Conservation (phyloP, 257 asterid genomes). For the Eucommia ulmoides region DNA sequence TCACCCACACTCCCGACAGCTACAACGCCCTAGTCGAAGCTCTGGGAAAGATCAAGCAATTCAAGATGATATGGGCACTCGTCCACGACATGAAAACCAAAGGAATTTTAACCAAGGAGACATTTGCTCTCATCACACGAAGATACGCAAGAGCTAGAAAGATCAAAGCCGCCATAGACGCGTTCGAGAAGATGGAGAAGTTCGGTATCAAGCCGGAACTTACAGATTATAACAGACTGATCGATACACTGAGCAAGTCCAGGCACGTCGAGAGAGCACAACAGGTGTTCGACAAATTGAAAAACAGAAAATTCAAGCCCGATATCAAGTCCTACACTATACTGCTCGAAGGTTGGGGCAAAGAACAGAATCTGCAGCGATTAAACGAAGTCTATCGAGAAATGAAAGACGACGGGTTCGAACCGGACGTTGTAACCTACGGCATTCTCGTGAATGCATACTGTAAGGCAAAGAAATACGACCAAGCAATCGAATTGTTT, state of each 20-base stretch:
- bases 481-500: slow-evolving; percentile 38
- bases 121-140: slow-evolving; percentile 62
- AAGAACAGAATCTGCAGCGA: slow-evolving; percentile 41
- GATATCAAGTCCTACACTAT: slow-evolving; percentile 55
- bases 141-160: slow-evolving; percentile 70
- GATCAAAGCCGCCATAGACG: slow-evolving; percentile 55
- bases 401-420: slow-evolving; percentile 54
- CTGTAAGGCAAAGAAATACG: slow-evolving; percentile 43
- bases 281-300: slow-evolving; percentile 61
- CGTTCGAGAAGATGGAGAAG: slow-evolving; percentile 68
- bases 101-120: slow-evolving; percentile 35
- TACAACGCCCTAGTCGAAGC: slow-evolving; percentile 69
- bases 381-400: slow-evolving; percentile 63
- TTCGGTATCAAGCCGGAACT: slow-evolving; percentile 45
- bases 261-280: slow-evolving; percentile 55
- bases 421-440: slow-evolving; percentile 64
- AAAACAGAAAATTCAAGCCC: slow-evolving; percentile 36
- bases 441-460: slow-evolving; percentile 61
- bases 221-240: slow-evolving; percentile 62
- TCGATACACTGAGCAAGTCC: slow-evolving; percentile 70
- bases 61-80: slow-evolving; percentile 59
- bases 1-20: slow-evolving; percentile 30
- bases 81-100: slow-evolving; percentile 52
- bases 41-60: slow-evolving; percentile 69
- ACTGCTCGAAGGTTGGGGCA: slow-evolving; percentile 77